These are phyloP conservation scores for Syzygium oleosum DNA, from an alignment of 345 rosid species.

Conservation along the genomic window DNA sequence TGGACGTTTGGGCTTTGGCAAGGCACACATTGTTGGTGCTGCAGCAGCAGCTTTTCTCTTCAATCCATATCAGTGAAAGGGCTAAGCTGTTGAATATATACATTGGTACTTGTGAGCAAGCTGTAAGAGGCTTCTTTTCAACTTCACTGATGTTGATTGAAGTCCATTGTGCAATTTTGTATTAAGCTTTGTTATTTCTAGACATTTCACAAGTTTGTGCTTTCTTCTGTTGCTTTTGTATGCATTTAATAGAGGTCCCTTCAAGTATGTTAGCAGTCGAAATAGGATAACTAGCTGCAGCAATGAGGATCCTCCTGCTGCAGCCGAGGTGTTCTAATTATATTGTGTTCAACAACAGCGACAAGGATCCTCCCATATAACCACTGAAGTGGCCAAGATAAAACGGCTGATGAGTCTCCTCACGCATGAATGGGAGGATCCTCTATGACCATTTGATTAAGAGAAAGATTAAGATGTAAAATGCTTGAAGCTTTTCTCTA, in stretches of 20 bases:
- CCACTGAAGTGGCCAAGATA: background rate
- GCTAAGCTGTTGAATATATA: conserved; percentile 80
- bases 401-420: background rate
- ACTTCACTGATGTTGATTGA: background rate
- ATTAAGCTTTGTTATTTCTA: background rate
- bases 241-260: background rate
- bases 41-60: conserved; percentile 74
- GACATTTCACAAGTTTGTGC: background rate
- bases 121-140: conserved; percentile 37
- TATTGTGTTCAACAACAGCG: rapidly evolving
- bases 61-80: conserved; percentile 89
- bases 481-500: background rate
- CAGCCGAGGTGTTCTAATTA: too few relatives aligned
- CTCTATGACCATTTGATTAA: background rate
- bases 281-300: background rate
- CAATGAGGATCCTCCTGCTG: too few relatives aligned
- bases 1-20: conserved; percentile 96
- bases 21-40: conserved; percentile 89
- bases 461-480: background rate
- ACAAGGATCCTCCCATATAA: background rate
- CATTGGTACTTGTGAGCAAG: conserved; percentile 91
- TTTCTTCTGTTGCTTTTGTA: background rate
- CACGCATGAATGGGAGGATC: background rate
- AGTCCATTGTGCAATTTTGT: background rate
- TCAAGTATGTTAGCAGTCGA: background rate